phyloP scores from a whole-genome alignment of 257 asterid species.

The Solanum megistacrolobum region DNA sequence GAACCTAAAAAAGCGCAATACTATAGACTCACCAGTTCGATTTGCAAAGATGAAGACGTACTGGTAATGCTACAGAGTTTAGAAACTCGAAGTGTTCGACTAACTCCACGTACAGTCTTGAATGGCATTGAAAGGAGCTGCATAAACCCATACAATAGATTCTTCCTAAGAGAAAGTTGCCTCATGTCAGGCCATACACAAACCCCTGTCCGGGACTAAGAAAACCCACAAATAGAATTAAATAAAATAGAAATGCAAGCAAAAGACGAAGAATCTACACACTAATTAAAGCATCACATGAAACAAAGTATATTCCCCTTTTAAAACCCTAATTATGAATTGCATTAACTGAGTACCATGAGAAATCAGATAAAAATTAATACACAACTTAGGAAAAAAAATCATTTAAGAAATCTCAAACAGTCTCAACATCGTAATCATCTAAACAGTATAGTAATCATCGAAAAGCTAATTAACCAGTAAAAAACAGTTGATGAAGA shows the following conservation, averaged over 20 bases:
- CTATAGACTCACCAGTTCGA: slow-evolving; percentile 59
- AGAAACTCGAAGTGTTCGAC: slow-evolving; percentile 63
- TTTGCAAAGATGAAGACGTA: slow-evolving; percentile 58
- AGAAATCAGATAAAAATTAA: neutral
- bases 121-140: slow-evolving; percentile 68
- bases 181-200: slow-evolving; percentile 88
- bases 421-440: neutral
- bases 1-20: neutral
- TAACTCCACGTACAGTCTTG: slow-evolving; percentile 68
- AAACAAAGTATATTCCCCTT: neutral
- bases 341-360: neutral
- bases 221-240: slow-evolving; percentile 9
- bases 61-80: slow-evolving; percentile 62
- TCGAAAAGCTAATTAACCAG: neutral
- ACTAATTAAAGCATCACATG: neutral
- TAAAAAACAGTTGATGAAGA: neutral
- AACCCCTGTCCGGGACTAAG: slow-evolving; percentile 52
- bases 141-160: slow-evolving; percentile 69
- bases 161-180: slow-evolving; percentile 75
- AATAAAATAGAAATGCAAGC: neutral
- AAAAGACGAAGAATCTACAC: neutral
- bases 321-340: neutral
- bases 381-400: neutral
- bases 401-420: neutral
- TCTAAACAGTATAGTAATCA: neutral